phyloP scores from a whole-genome alignment of 1,139 yeast species.

The Zygosaccharomyces pseudobailii region DNA sequence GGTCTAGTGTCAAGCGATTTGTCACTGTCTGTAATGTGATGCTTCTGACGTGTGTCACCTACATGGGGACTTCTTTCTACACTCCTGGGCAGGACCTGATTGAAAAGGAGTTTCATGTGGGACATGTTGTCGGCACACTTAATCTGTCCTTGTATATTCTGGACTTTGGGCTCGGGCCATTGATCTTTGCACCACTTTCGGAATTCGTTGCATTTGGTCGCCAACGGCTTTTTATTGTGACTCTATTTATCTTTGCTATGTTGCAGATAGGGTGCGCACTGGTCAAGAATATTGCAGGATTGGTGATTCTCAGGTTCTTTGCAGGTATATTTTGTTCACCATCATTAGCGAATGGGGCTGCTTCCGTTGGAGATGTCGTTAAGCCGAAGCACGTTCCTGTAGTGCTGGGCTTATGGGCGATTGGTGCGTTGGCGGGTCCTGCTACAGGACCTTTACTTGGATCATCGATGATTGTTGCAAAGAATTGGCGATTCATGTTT shows the following conservation, averaged over 20 bases:
- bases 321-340: neutral
- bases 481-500: neutral
- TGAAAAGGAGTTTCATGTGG: constrained; percentile 19
- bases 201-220: constrained; percentile 43
- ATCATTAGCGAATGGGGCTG: constrained; percentile 54
- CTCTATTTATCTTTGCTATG: constrained; percentile 60
- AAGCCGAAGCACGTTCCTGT: constrained; percentile 35
- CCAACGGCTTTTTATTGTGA: constrained; percentile 37
- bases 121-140: constrained; percentile 28
- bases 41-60: constrained; percentile 36
- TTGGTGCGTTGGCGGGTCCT: constrained; percentile 51
- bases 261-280: constrained; percentile 59
- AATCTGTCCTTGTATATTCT: constrained; percentile 34
- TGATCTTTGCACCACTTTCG: constrained; percentile 51
- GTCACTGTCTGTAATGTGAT: constrained; percentile 43
- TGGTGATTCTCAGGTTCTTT: neutral
- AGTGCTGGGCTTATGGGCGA: constrained; percentile 48
- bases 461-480: neutral
- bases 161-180: constrained; percentile 56
- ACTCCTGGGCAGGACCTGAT: constrained; percentile 44
- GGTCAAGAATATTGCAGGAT: constrained; percentile 42
- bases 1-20: constrained; percentile 41
- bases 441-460: neutral
- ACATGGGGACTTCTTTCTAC: constrained; percentile 58
- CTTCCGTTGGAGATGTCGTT: constrained; percentile 45